Evolutionary conservation across 116 monocot genomes (phyloP).

Genomic region (Papilionanthe hybrid): DNA sequence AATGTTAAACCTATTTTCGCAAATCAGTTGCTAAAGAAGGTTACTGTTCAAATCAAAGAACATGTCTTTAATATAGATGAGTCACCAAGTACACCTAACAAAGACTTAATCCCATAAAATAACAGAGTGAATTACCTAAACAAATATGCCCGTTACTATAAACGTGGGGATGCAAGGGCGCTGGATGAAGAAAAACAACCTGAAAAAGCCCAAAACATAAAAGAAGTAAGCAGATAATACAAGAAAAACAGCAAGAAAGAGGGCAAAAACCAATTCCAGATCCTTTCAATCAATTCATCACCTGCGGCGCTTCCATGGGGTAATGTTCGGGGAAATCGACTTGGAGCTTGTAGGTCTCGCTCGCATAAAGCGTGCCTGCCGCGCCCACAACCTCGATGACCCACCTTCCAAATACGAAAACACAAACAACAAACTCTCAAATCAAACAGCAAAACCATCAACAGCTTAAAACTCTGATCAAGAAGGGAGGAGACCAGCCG

Average conservation of each 20-base stretch:
- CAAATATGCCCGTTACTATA: conserved; percentile 90
- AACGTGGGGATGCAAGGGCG: conserved; percentile 71
- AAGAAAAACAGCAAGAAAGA: background rate
- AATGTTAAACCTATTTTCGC: no score
- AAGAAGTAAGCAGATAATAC: background rate
- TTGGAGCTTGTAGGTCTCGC: conserved; percentile 77
- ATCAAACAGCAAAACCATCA: background rate
- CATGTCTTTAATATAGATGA: background rate
- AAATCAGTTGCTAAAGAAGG: background rate
- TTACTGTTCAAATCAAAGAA: background rate
- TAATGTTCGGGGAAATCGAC: conserved; percentile 93
- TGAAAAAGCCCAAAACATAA: conserved; percentile 8
- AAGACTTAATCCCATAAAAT: background rate
- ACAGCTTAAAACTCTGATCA: background rate
- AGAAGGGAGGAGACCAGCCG: background rate
- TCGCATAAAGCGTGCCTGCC: conserved; percentile 62
- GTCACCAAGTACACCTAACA: background rate
- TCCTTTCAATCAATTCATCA: conserved; percentile 4
- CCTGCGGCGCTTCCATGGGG: conserved; percentile 98
- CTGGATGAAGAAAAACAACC: conserved; percentile 75
- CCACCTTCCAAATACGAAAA: conserved; percentile 49
- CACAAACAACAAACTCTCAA: background rate
- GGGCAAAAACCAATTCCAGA: background rate
- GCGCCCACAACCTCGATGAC: conserved; percentile 71
- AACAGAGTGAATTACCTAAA: conserved; percentile 45